phyloP scores from a whole-genome alignment of 116 monocot species.

The Cymodocea nodosa region DNA sequence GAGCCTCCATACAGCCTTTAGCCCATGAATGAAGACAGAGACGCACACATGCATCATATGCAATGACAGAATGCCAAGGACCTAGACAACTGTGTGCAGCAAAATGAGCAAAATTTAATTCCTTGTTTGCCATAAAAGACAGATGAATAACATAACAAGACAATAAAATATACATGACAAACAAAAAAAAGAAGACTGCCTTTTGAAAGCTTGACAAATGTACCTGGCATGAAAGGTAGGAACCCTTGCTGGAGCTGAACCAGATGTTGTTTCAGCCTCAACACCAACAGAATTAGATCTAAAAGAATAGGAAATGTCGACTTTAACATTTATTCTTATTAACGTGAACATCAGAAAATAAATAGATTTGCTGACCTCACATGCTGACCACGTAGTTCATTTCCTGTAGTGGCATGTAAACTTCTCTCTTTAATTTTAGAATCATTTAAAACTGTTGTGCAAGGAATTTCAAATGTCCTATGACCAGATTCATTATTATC shows the following conservation, averaged over 20 bases:
- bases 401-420: conserved; percentile 10
- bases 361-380: conserved; percentile 20
- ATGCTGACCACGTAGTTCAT: conserved; percentile 14
- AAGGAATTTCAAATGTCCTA: conserved; percentile 8
- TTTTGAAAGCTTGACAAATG: background rate
- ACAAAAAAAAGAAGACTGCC: background rate
- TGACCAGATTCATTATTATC: conserved; percentile 11
- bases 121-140: background rate
- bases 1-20: conserved; percentile 96
- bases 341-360: background rate
- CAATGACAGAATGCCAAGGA: conserved; percentile 90
- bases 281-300: conserved; percentile 21
- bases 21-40: conserved; percentile 98
- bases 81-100: conserved; percentile 51
- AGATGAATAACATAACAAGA: background rate
- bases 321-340: background rate
- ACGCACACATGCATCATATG: conserved; percentile 97
- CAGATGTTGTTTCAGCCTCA: conserved; percentile 27
- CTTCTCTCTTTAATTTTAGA: conserved; percentile 9
- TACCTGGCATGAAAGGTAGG: conserved; percentile 96
- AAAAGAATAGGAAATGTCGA: background rate
- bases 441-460: conserved; percentile 9
- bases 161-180: background rate
- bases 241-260: conserved; percentile 36
- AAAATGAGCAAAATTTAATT: background rate